Evolutionary conservation across 345 rosid species (phyloP), one percentile per base, ranked within the genome.

Genomic region (Rhizophora mangle): DNA sequence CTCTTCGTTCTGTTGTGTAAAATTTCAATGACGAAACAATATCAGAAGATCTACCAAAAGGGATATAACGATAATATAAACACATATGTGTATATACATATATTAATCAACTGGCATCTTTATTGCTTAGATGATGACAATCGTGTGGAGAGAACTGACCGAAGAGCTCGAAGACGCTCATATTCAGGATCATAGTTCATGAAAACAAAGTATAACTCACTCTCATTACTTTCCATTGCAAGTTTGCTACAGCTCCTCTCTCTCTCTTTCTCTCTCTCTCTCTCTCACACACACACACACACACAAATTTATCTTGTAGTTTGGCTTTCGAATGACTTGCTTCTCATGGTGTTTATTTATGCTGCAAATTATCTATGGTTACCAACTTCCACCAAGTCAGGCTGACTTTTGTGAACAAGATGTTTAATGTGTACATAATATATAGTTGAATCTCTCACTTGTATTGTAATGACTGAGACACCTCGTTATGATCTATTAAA

Each of bases 111-210:
- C 37, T 13, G 15, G 49, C 16, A 43, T 39, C 15, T 39, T 11
- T 9, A 39, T 39, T 9, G 0, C 16, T 9, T 11, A 39, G 46
- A 39, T 39, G 46, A 39, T 11, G 16, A 39, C 46, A 39, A 39
- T 39, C 6, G 13, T 39, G 11, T 39, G 15, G 46, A 39, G 46
- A 39, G 46, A 39, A 69, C 79, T 79, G 16, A 89, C 97, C 84
- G 71, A 65, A 84, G 76, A 52, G 83, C 84, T 77, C 83, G 86
- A 68, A 89, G 95, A 58, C 95, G 95, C 64, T 87, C 81, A 66
- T 87, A 87, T 69, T 87, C 85, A 21, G 87, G 87, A 79, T 91
- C 97, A 55, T 88, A 85, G 76, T 86, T 82, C 95, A 91, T 82
- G 88, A 91, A 91, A 57, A 87, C 95, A 57, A 86, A 91, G 81